phyloP scores from a whole-genome alignment of 139 green algal species.

The Raphidocelis subcapitata region DNA sequence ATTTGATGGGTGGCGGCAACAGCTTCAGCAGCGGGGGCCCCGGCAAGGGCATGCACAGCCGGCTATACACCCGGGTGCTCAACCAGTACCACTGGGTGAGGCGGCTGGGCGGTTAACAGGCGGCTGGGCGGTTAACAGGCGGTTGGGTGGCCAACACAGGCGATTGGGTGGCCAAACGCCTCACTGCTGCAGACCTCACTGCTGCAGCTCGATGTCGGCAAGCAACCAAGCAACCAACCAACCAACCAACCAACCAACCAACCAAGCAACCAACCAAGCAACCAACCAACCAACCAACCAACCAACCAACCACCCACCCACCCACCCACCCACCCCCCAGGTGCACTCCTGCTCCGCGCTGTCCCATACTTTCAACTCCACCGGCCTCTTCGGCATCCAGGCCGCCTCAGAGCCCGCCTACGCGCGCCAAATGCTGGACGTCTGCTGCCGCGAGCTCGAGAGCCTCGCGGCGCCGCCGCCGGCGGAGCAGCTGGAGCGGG shows the following conservation, averaged over 20 bases:
- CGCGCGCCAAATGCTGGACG: constrained; percentile 49
- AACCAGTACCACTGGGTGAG: constrained; percentile 60
- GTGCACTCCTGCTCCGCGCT: constrained; percentile 88
- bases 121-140: too few relatives aligned
- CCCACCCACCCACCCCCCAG: constrained; percentile 18
- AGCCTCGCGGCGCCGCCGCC: constrained; percentile 5
- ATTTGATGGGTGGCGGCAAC: constrained; percentile 90
- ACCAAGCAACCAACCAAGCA: too few relatives aligned
- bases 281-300: too few relatives aligned
- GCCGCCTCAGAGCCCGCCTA: constrained; percentile 37
- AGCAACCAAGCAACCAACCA: too few relatives aligned
- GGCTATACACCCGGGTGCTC: constrained; percentile 94
- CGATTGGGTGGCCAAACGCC: too few relatives aligned
- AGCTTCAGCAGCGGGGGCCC: constrained; percentile 84
- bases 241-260: too few relatives aligned
- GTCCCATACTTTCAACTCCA: constrained; percentile 89
- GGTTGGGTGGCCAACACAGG: too few relatives aligned
- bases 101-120: too few relatives aligned
- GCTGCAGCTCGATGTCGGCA: too few relatives aligned
- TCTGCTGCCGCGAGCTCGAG: constrained; percentile 56
- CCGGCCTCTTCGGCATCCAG: constrained; percentile 84
- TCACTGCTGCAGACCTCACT: too few relatives aligned
- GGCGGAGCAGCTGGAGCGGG: constrained; percentile 79
- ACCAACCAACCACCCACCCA: too few relatives aligned
- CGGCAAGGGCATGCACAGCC: constrained; percentile 97